These are phyloP conservation scores for Stachybotrys elegans DNA, from an alignment of 2,329 filamentous ascomycete genomes.

Conservation along the genomic window DNA sequence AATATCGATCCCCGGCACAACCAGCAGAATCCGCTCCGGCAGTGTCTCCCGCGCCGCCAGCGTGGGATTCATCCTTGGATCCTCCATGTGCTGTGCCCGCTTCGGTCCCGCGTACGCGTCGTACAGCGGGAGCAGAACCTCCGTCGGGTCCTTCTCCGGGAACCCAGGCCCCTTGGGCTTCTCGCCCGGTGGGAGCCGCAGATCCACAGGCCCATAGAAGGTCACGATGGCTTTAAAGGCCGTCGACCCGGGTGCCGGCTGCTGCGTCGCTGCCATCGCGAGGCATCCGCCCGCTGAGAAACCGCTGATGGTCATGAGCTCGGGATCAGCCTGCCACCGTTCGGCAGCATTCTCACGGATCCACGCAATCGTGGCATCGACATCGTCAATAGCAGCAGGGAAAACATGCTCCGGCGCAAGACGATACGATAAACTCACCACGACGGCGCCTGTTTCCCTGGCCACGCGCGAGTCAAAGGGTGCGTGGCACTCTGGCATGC, in stretches of 20 bases:
- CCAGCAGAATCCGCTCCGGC: conserved; percentile 32
- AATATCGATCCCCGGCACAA: conserved; percentile 35
- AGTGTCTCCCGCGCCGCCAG: conserved; percentile 27
- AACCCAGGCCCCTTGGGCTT: conserved; percentile 29
- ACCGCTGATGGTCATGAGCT: conserved; percentile 36
- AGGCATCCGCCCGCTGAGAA: conserved; percentile 39
- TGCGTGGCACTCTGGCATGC: conserved; percentile 32
- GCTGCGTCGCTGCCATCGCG: conserved; percentile 28
- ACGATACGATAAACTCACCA: conserved; percentile 45
- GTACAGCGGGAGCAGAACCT: conserved; percentile 33
- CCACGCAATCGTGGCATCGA: conserved; percentile 36
- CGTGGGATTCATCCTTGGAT: conserved; percentile 31
- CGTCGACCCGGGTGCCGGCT: conserved; percentile 16
- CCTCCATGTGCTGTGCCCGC: conserved; percentile 18
- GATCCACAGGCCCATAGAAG: conserved; percentile 34
- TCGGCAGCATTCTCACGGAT: conserved; percentile 30
- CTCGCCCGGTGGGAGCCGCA: conserved; percentile 30
- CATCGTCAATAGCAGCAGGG: conserved; percentile 41
- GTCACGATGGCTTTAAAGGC: conserved; percentile 32
- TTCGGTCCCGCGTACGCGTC: conserved; percentile 34
- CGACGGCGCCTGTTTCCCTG: conserved; percentile 34
- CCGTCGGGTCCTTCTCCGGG: conserved; percentile 32
- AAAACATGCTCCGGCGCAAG: conserved; percentile 47
- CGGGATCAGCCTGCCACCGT: conserved; percentile 30
- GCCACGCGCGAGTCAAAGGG: conserved; percentile 28